Percentiles rank a stretch among this genome's conserved stretches.
Evolutionary conservation across 1,284 basidiomycete species (phyloP).

Genomic region (Puccinia triticina): DNA sequence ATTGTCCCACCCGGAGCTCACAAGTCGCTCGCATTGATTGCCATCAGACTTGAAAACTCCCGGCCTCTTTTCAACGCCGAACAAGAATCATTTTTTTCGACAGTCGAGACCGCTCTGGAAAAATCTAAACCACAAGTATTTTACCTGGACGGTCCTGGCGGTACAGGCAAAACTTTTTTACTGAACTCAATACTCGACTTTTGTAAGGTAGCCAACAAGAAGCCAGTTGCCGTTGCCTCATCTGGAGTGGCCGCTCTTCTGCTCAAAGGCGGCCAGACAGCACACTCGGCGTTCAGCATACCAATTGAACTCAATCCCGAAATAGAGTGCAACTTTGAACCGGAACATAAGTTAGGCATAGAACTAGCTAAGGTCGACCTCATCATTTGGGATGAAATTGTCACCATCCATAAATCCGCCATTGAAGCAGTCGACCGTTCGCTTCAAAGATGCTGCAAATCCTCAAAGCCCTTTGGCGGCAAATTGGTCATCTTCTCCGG

Average conservation of each 20-base stretch:
- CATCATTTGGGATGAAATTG: no score
- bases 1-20: no score
- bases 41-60: no score
- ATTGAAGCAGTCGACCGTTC: no score
- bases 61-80: no score
- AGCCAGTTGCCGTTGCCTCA: slow-evolving; percentile 60
- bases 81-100: slow-evolving; percentile 22
- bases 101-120: no score
- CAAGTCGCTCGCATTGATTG: no score
- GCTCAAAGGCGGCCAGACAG: no score
- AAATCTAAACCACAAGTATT: slow-evolving; percentile 58
- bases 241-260: slow-evolving; percentile 62
- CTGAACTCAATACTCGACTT: no score
- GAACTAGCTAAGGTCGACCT: background rate
- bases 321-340: no score
- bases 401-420: no score
- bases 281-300: slow-evolving; percentile 64
- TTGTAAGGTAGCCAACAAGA: slow-evolving; percentile 56
- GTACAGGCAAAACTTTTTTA: slow-evolving; percentile 66
- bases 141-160: slow-evolving; percentile 62
- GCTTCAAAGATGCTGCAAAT: background rate
- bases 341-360: no score
- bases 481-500: slow-evolving; percentile 5
- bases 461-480: background rate
- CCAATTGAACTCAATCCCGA: slow-evolving; percentile 55